Evolutionary conservation across 768 basidiomycete species (phyloP).

Genomic region (Tricholoma saponaceum): DNA sequence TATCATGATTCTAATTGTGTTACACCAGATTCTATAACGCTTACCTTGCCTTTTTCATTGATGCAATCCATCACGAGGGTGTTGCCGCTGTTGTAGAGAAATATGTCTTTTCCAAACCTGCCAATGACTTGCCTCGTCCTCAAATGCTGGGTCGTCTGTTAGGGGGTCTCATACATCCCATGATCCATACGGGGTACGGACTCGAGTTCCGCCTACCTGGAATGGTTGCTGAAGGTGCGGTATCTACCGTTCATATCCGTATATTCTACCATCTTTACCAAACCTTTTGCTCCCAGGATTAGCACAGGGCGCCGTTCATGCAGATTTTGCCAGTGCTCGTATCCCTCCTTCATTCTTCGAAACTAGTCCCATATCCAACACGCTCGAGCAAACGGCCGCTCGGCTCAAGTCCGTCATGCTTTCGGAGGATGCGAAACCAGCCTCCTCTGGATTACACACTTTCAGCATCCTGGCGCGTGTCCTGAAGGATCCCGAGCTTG

Average conservation of each 20-base stretch:
- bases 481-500: constrained; percentile 16
- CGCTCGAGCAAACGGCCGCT: constrained; percentile 7
- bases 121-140: constrained; percentile 37
- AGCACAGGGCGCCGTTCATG: constrained; percentile 50
- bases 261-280: background rate
- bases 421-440: background rate
- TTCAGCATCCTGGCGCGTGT: constrained; percentile 17
- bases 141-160: constrained; percentile 48
- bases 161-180: constrained; percentile 56
- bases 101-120: constrained; percentile 49
- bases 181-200: constrained; percentile 65
- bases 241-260: background rate
- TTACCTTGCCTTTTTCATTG: constrained; percentile 50
- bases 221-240: constrained; percentile 56
- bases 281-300: constrained; percentile 36
- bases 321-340: constrained; percentile 24
- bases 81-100: constrained; percentile 42
- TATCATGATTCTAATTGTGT: background rate
- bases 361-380: background rate
- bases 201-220: constrained; percentile 60
- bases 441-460: constrained; percentile 8
- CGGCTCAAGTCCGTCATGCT: constrained; percentile 12
- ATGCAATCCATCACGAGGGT: constrained; percentile 35
- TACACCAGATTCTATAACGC: constrained; percentile 44
- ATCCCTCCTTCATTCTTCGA: constrained; percentile 15